Evolutionary conservation across 176 grass and related monocot species (phyloP).

Genomic region (Coix lacrymajobi): DNA sequence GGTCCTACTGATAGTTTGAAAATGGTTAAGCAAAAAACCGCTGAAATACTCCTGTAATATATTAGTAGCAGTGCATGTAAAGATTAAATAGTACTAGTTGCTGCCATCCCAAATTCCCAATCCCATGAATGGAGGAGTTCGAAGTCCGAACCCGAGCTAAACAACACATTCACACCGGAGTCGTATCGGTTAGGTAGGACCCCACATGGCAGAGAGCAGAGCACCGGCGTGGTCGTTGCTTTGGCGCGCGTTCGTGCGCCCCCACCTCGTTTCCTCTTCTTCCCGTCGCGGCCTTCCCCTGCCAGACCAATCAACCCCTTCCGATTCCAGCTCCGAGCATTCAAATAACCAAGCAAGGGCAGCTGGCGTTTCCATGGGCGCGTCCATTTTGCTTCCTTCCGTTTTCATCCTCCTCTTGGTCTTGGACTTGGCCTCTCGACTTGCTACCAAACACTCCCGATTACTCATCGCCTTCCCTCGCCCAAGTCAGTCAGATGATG

Average conservation of each 20-base stretch:
- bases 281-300: background rate
- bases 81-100: background rate
- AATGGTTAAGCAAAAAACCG: too few relatives aligned
- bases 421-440: background rate
- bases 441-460: background rate
- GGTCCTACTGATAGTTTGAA: background rate
- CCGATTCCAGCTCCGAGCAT: background rate
- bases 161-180: background rate
- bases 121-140: background rate
- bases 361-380: slow-evolving; percentile 3
- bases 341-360: slow-evolving; percentile 22
- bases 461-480: background rate
- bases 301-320: background rate
- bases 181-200: background rate
- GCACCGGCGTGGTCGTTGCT: background rate
- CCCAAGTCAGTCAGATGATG: background rate
- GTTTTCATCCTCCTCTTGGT: background rate
- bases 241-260: slow-evolving; percentile 10
- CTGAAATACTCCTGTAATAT: too few relatives aligned
- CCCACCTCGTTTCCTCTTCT: slow-evolving; percentile 6
- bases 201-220: background rate
- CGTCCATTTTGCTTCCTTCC: background rate
- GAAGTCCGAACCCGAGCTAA: background rate
- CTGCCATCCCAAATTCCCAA: too few relatives aligned
- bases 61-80: too few relatives aligned